A percentile compares a stretch with the other conserved stretches of the same genome.
phyloP scores from a whole-genome alignment of 148 eudicot species.

The Rhododendron griersonianum region DNA sequence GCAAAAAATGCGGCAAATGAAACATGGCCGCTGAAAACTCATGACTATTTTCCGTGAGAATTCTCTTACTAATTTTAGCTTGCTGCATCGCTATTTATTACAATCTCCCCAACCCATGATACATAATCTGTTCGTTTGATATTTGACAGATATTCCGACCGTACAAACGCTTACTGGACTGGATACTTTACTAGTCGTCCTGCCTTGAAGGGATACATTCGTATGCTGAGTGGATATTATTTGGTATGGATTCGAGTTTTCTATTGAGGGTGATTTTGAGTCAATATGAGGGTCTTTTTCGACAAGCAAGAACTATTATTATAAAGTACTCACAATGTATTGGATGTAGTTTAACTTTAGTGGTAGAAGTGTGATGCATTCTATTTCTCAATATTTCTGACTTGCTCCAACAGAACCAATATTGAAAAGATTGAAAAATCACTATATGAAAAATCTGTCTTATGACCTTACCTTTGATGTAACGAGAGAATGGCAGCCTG shows the following conservation, averaged over 20 bases:
- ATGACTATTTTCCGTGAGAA: conserved; percentile 90
- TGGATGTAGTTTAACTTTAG: background rate
- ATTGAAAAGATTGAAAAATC: background rate
- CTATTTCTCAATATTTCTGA: background rate
- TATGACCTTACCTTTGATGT: background rate
- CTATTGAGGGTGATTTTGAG: background rate
- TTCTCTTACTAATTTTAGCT: background rate
- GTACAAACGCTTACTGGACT: conserved; percentile 70
- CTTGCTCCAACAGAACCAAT: background rate
- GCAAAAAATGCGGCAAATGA: conserved; percentile 65
- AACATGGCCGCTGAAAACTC: conserved; percentile 70
- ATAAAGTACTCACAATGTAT: background rate
- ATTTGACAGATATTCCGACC: conserved; percentile 65
- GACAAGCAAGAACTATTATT: background rate
- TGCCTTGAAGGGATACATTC: conserved; percentile 69
- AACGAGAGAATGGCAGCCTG: background rate
- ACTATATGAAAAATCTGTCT: background rate
- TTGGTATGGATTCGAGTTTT: conserved; percentile 37
- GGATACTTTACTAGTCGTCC: conserved; percentile 91
- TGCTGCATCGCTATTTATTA: background rate
- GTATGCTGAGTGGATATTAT: conserved; percentile 81
- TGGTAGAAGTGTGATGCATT: background rate
- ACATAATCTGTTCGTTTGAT: background rate
- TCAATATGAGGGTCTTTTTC: background rate
- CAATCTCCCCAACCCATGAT: background rate